Conservation (phyloP, 1,139 yeast species). For the Pichia sp. region DNA sequence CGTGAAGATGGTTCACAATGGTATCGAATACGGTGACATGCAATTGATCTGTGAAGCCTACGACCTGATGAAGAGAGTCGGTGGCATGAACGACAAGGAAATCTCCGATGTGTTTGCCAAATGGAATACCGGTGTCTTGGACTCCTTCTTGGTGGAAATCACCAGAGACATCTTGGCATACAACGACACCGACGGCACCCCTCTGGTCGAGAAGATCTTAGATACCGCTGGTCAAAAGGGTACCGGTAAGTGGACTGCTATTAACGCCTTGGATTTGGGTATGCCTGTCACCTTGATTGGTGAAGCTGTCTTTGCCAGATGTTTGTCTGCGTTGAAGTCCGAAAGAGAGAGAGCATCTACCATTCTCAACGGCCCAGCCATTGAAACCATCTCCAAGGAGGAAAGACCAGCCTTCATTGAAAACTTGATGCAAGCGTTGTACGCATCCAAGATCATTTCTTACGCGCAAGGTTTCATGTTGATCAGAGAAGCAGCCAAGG, state of each 20-base stretch:
- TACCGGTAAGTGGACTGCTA: slow-evolving; percentile 99
- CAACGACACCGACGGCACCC: slow-evolving; percentile 86
- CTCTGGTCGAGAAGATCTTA: slow-evolving; percentile 92
- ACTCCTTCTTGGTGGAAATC: slow-evolving; percentile 94
- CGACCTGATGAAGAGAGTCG: slow-evolving; percentile 91
- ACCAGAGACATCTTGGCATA: slow-evolving; percentile 90
- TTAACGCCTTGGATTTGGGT: slow-evolving; percentile 95
- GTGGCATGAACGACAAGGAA: slow-evolving; percentile 86
- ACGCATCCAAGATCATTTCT: slow-evolving; percentile 97
- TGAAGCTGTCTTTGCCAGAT: slow-evolving; percentile 97
- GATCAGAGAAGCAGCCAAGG: slow-evolving; percentile 96
- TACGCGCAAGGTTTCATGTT: slow-evolving; percentile 99
- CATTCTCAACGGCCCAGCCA: slow-evolving; percentile 71
- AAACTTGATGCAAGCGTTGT: slow-evolving; percentile 95
- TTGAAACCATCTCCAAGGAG: slow-evolving; percentile 49
- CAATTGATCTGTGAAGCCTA: slow-evolving; percentile 98
- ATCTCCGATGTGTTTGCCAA: slow-evolving; percentile 86
- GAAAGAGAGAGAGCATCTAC: slow-evolving; percentile 88
- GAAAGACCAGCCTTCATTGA: slow-evolving; percentile 84
- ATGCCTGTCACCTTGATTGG: slow-evolving; percentile 98
- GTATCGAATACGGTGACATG: slow-evolving; percentile 99
- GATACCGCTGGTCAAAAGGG: slow-evolving; percentile 99
- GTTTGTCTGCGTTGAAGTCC: slow-evolving; percentile 84
- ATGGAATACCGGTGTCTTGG: slow-evolving; percentile 98
- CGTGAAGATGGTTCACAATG: slow-evolving; percentile 99